Evolutionary conservation across 345 rosid species (phyloP).

Genomic region (Erysimum cheiranthoides): DNA sequence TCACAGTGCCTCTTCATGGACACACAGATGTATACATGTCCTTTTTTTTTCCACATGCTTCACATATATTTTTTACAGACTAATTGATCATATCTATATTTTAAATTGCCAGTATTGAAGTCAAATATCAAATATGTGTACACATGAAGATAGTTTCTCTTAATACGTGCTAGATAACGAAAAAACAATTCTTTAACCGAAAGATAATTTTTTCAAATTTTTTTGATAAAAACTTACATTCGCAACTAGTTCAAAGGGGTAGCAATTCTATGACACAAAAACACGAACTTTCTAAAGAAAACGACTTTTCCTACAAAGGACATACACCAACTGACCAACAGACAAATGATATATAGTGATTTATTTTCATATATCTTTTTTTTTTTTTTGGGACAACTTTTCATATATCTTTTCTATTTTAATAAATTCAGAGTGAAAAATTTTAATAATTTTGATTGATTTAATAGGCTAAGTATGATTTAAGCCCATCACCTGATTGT

Average conservation of each 20-base stretch:
- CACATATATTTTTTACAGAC: not conserved
- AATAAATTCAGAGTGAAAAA: not conserved
- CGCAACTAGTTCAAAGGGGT: conserved; percentile 2
- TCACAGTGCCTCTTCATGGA: conserved; percentile 42
- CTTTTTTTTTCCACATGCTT: not conserved
- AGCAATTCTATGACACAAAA: conserved; percentile 8
- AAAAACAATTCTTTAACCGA: not conserved
- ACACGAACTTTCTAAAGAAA: conserved; percentile 33
- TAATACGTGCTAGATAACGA: not conserved
- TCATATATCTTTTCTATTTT: not conserved
- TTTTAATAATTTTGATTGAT: not conserved
- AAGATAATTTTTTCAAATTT: not conserved
- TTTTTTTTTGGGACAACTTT: too few species aligned
- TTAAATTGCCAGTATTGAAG: not conserved
- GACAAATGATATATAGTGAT: conserved; percentile 14
- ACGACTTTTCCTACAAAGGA: conserved; percentile 30
- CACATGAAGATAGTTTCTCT: not conserved
- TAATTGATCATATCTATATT: not conserved
- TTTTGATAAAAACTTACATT: not conserved
- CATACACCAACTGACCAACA: conserved; percentile 2
- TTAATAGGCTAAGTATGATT: conserved; percentile 2
- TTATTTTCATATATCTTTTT: not conserved
- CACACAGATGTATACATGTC: conserved; percentile 29
- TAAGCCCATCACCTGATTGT: conserved; percentile 19
- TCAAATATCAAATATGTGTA: not conserved